phyloP scores from a whole-genome alignment of 1,139 yeast species.

The Hansenula lynferdii region DNA sequence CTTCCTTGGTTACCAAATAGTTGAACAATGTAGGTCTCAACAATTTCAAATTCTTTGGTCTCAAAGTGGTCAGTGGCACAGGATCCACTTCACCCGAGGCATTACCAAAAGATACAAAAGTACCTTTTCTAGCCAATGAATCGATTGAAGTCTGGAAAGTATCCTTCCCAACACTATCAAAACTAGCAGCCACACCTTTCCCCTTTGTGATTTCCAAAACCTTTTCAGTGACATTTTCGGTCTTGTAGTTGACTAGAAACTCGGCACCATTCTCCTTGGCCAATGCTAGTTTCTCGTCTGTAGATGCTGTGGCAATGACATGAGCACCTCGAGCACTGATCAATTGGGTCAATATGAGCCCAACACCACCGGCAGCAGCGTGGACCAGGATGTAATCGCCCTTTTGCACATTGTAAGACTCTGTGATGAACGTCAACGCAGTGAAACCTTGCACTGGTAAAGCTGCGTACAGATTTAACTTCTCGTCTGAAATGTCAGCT shows the following conservation, averaged over 20 bases:
- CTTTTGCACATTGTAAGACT: constrained; percentile 58
- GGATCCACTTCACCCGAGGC: constrained; percentile 86
- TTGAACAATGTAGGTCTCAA: constrained; percentile 58
- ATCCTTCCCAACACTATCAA: constrained; percentile 80
- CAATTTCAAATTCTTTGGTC: constrained; percentile 58
- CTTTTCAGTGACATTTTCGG: constrained; percentile 50
- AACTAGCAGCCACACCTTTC: constrained; percentile 67
- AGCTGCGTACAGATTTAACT: constrained; percentile 53
- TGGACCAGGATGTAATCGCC: constrained; percentile 73
- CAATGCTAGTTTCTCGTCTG: constrained; percentile 53
- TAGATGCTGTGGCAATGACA: constrained; percentile 81
- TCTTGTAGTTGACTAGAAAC: constrained; percentile 52
- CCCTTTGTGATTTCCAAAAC: constrained; percentile 67
- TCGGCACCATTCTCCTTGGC: constrained; percentile 78
- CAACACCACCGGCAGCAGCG: constrained; percentile 97
- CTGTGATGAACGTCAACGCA: constrained; percentile 63
- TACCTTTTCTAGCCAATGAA: constrained; percentile 66
- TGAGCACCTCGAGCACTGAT: constrained; percentile 60
- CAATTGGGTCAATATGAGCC: constrained; percentile 64
- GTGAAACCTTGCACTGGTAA: constrained; percentile 71
- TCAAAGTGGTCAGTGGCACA: constrained; percentile 41
- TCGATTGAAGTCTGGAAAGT: constrained; percentile 63
- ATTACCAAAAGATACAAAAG: constrained; percentile 75
- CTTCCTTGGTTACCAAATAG: constrained; percentile 50
- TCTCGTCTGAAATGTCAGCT: constrained; percentile 38